These are phyloP conservation scores for Amanita jacksonii DNA, from an alignment of 768 basidiomycete genomes.

Conservation along the genomic window DNA sequence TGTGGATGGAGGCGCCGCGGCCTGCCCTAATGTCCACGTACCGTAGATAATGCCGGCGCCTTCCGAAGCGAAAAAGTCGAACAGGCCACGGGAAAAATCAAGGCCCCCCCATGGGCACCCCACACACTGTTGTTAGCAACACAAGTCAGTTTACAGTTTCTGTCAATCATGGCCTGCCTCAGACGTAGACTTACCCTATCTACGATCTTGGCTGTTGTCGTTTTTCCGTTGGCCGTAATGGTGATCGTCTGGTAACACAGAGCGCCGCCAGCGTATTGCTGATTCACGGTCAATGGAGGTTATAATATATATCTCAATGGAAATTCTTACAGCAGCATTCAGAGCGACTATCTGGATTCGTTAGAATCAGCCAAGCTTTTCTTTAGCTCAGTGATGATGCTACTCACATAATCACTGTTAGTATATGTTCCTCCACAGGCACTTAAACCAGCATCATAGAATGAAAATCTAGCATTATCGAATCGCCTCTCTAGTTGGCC, in stretches of 20 bases:
- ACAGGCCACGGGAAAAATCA: slow-evolving; percentile 54
- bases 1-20: slow-evolving; percentile 12
- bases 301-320: not conserved
- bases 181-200: slow-evolving; percentile 45
- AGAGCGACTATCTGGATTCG: slow-evolving; percentile 42
- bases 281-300: not conserved
- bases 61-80: slow-evolving; percentile 39
- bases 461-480: slow-evolving; percentile 17
- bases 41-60: slow-evolving; percentile 43
- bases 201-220: slow-evolving; percentile 44
- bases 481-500: slow-evolving; percentile 14
- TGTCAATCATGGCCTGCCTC: too few relatives aligned
- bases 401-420: slow-evolving; percentile 29
- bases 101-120: slow-evolving; percentile 51
- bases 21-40: slow-evolving; percentile 38
- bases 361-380: not conserved
- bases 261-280: slow-evolving; percentile 47
- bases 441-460: slow-evolving; percentile 24
- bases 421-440: slow-evolving; percentile 32
- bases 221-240: slow-evolving; percentile 51
- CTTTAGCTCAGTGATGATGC: not conserved
- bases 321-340: slow-evolving; percentile 24
- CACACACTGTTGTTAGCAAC: too few relatives aligned
- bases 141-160: too few relatives aligned
- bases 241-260: slow-evolving; percentile 55